These are phyloP conservation scores for Boechera divaricarpa DNA, from an alignment of 345 rosid genomes.

Conservation along the genomic window DNA sequence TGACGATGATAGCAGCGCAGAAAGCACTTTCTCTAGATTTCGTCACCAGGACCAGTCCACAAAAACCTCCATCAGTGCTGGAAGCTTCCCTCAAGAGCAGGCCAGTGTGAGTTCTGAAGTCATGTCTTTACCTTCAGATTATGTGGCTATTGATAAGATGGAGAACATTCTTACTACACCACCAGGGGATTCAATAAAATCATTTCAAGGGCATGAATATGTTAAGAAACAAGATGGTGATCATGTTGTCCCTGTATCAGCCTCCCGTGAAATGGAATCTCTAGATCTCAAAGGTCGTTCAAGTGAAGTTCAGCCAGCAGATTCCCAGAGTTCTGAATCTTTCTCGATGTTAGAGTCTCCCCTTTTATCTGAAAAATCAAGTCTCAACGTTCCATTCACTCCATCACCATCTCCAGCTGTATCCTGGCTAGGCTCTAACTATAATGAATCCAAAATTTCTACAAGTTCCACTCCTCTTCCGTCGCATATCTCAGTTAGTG, in stretches of 20 bases:
- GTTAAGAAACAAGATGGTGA: conserved; percentile 52
- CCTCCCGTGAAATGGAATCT: conserved; percentile 53
- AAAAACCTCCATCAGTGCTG: conserved; percentile 75
- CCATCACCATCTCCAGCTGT: conserved; percentile 64
- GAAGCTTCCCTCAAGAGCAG: conserved; percentile 82
- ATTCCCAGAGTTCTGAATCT: conserved; percentile 64
- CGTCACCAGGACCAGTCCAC: conserved; percentile 72
- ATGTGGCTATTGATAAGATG: conserved; percentile 50
- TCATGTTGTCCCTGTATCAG: conserved; percentile 53
- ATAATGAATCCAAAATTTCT: conserved; percentile 57
- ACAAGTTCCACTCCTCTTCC: conserved; percentile 59
- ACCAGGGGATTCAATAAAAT: conserved; percentile 50
- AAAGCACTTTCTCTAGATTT: conserved; percentile 73
- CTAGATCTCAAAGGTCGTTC: conserved; percentile 46
- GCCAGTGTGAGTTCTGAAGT: conserved; percentile 83
- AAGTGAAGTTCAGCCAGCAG: conserved; percentile 50
- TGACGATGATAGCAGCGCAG: conserved; percentile 65
- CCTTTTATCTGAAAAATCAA: conserved; percentile 72
- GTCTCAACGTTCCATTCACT: conserved; percentile 50
- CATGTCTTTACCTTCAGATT: conserved; percentile 48
- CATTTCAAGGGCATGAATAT: conserved; percentile 49
- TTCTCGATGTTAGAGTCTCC: conserved; percentile 63
- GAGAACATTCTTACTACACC: conserved; percentile 46
- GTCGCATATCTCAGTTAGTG: conserved; percentile 59
- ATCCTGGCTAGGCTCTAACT: conserved; percentile 64